These are phyloP conservation scores for Sherardia arvensis DNA, from an alignment of 257 asterid genomes.

Conservation along the genomic window DNA sequence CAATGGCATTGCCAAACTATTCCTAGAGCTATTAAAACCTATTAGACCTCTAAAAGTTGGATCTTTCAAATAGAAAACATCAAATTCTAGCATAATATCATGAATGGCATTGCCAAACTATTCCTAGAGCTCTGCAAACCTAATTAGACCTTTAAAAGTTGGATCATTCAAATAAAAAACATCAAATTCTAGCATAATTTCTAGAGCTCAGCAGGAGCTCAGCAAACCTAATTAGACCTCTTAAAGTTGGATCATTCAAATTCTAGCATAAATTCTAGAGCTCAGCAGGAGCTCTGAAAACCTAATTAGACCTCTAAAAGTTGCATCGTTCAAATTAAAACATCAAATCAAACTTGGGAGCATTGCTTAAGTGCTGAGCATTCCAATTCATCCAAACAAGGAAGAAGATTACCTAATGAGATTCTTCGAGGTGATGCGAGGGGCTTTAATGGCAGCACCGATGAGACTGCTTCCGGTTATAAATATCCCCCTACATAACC, in stretches of 20 bases:
- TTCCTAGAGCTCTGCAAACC: no score
- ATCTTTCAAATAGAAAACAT: no score
- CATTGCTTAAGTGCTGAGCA: neutral
- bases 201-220: neutral
- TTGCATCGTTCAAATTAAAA: neutral
- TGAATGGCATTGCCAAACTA: no score
- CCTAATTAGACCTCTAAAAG: neutral
- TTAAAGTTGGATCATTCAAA: no score
- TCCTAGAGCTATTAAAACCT: no score
- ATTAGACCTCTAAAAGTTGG: no score
- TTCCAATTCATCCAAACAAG: neutral
- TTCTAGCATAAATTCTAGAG: no score
- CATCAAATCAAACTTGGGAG: neutral
- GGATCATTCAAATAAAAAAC: no score
- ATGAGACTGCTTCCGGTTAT: constrained; percentile 48
- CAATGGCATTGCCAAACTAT: no score
- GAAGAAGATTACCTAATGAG: constrained; percentile 28
- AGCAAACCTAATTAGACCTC: neutral
- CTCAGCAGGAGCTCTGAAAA: neutral
- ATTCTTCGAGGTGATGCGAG: constrained; percentile 45
- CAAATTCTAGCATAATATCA: no score
- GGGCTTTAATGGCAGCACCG: constrained; percentile 50
- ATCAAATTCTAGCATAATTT: no score
- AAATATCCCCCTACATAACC: constrained; percentile 47
- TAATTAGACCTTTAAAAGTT: no score